These are phyloP conservation scores for Pythium coloratum DNA, from an alignment of 352 stramenopile genomes.

Conservation along the genomic window DNA sequence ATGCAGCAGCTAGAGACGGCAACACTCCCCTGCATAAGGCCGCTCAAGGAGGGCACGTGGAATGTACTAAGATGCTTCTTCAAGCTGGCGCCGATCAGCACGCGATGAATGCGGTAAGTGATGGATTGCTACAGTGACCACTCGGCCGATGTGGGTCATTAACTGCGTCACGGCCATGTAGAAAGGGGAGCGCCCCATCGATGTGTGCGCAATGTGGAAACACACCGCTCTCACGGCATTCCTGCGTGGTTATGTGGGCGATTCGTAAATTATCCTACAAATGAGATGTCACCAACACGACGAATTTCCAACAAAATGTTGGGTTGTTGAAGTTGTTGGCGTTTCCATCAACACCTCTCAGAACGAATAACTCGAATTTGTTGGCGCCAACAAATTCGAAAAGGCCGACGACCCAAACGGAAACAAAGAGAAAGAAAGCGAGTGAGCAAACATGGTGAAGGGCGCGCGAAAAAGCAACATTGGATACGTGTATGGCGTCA, in stretches of 20 bases:
- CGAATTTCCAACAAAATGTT: neutral
- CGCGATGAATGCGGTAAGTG: conserved; percentile 13
- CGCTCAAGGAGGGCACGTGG: conserved; percentile 17
- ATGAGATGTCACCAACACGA: neutral
- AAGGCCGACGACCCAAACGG: conserved; percentile 2
- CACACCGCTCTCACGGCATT: conserved; percentile 22
- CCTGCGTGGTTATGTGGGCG: conserved; percentile 19
- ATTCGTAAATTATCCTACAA: neutral
- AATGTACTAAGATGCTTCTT: conserved; percentile 12
- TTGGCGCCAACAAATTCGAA: conserved; percentile 9
- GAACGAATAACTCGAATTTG: conserved; percentile 11
- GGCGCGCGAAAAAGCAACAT: conserved; percentile 31
- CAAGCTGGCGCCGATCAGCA: neutral
- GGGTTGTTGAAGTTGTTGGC: conserved; percentile 23
- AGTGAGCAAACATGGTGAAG: conserved; percentile 23
- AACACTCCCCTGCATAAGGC: conserved; percentile 29
- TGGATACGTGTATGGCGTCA: conserved; percentile 54
- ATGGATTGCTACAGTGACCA: neutral
- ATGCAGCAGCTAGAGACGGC: conserved; percentile 5
- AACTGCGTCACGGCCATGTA: neutral
- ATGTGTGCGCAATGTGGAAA: conserved; percentile 21
- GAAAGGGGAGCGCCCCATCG: conserved; percentile 15
- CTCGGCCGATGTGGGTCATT: neutral
- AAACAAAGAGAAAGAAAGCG: neutral
- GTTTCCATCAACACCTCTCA: conserved; percentile 15